Base-by-base conservation (phyloP, 441 rosid genomes). In the Mallotus repandus region DNA sequence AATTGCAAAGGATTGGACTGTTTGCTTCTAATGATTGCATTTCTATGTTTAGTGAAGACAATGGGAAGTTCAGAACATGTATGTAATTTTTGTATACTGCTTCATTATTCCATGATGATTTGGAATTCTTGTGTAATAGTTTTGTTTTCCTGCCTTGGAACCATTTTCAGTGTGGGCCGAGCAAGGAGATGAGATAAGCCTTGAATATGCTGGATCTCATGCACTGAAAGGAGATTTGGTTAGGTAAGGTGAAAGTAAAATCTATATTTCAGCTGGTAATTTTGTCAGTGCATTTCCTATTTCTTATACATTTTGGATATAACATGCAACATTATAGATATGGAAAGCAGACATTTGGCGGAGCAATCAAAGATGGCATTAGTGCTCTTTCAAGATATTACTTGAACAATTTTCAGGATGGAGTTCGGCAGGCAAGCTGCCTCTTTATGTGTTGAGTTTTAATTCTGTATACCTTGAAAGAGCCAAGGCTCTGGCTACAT, bases 111-210 rank as follows among this genome's bases (percentile, higher is more conserved):
- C 53, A 70, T 66, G 43, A 46, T 60, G 69, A 54, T 70, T 71
- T 66, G 69, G 63, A 75, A 50, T 79, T 13, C 45, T 10, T 60
- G 9, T 69, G 32, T 70, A 55, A 70, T 75, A 50, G 70, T 53
- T 46, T 71, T 57, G 66, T n/a, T 41, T 11, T 61, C 29, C 73
- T 75, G 32, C 69, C 69, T 41, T 70, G 52, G 76, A 9, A 71
- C 67, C 75, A 69, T 64, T 69, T 15, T 64, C 77, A 96, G 99
- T 91, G 84, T 96, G 99, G 99, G 98, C 99, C 19, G 95, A 93
- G 89, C 98, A 96, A 81, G 98, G 99, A 72, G 99, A 96, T 67
- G 99, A 90, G 81, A 76, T 96, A 77, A 95, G 98, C 88, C 91
- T 96, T 48, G 97, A 90, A 83, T 96, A 95, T 71, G 88, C 98